Evolutionary conservation across 2,329 filamentous ascomycete genomes (phyloP), one percentile per base, ranked within the genome.

Genomic region (Xylariaceae sp.): DNA sequence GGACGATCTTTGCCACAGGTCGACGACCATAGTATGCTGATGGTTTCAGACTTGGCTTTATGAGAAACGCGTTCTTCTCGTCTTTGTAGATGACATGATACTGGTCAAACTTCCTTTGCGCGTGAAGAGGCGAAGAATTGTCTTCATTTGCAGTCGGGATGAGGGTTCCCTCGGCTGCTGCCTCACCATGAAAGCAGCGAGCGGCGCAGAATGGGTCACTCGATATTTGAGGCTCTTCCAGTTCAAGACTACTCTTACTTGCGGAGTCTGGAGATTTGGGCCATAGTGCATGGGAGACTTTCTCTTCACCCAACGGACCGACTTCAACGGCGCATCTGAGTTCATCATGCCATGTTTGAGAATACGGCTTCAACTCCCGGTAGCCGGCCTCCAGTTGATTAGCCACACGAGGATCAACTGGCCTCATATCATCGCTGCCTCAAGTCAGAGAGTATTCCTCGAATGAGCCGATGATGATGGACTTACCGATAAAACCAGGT

Each of bases 341-440:
- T 74, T 99, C 93, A 69, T 97, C 92, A 55, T 82, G 83, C 92
- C 94, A 99, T 1, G 93, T 96, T 67, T 94, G 85, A 1, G 89
- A 92, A 88, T 93, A 96, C 0, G 91, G 90, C 56, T 86, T 87
- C 54, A 97, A 78, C 69, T 96, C 90, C 58, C 88, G 78, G 71
- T 96, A 99, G 4, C 93, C 92, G n/a, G 86, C 83, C 72, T 99
- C 94, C 1, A 99, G 80, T 73, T 92, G 91, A 68, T 97, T 99
- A 7, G 94, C 92, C 39, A 97, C 88, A 13, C 85, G 78, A 0
- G 90, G 84, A 63, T 96, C 90, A 4, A 99, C 84, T 0, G 94
- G 94, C 60, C 90, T 78, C 92, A 97, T 96, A 0, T 89, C 93
- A 70, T 97, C 92, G 63, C 81, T 80, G 53, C 13, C 47, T 0